These are phyloP conservation scores for Clonostachys rhizophaga DNA, from an alignment of 2,329 filamentous ascomycete genomes.

Conservation along the genomic window DNA sequence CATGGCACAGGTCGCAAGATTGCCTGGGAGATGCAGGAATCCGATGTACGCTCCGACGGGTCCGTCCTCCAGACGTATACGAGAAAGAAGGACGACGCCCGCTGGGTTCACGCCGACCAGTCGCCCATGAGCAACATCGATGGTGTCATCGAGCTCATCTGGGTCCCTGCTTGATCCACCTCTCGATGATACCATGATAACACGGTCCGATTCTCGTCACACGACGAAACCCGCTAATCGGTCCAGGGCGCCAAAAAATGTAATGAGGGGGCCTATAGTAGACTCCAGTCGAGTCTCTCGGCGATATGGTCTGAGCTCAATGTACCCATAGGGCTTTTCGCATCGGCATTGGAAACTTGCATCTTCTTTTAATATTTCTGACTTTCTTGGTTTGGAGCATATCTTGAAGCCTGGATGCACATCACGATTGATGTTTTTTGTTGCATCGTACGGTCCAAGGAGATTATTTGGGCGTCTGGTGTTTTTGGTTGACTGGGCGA, in stretches of 20 bases:
- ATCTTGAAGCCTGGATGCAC: too few species aligned
- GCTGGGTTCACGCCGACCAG: slow-evolving; percentile 43
- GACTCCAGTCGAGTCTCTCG: too few species aligned
- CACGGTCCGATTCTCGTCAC: background rate
- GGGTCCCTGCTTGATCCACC: slow-evolving; percentile 31
- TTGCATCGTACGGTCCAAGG: too few species aligned
- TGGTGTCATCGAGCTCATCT: slow-evolving; percentile 52
- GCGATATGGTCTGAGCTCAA: too few species aligned
- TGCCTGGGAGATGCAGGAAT: slow-evolving; percentile 49
- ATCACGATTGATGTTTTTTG: too few species aligned
- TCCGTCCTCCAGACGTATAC: slow-evolving; percentile 49
- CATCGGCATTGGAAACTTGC: too few species aligned
- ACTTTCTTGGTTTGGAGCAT: too few species aligned
- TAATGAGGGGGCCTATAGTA: too few species aligned
- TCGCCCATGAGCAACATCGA: slow-evolving; percentile 47
- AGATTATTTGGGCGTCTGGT: too few species aligned
- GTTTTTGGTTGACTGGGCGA: too few species aligned
- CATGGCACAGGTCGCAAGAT: slow-evolving; percentile 45
- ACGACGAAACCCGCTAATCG: background rate
- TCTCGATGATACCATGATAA: background rate
- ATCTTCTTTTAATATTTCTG: too few species aligned
- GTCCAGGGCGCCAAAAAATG: background rate
- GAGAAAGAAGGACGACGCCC: slow-evolving; percentile 43
- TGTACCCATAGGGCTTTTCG: too few species aligned
- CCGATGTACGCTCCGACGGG: slow-evolving; percentile 38